A percentile compares a stretch with the other conserved stretches of the same genome.
Evolutionary conservation across 768 basidiomycete genomes (phyloP).

Genomic region (Agaricus blazei): DNA sequence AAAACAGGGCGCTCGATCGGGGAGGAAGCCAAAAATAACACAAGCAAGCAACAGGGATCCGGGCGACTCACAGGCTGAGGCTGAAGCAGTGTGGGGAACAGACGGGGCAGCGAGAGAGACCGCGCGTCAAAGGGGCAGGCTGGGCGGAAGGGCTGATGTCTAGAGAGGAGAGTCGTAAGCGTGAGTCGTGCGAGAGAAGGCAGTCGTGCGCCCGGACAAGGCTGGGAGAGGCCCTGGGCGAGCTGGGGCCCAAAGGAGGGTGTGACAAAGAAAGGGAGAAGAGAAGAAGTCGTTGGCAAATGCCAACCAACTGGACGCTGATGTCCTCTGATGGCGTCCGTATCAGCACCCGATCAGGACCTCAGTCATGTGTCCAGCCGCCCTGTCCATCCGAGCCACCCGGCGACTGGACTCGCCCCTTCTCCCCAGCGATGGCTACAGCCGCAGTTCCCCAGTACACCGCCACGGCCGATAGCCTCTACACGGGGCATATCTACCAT

Average conservation of each 20-base stretch:
- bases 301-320: slow-evolving; percentile 15
- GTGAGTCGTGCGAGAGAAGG: slow-evolving; percentile 35
- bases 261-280: slow-evolving; percentile 34
- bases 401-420: background rate
- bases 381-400: background rate
- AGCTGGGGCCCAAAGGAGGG: slow-evolving; percentile 18
- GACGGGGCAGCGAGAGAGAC: slow-evolving; percentile 15
- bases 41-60: background rate
- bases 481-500: slow-evolving; percentile 6
- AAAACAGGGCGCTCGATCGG: slow-evolving; percentile 7
- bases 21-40: slow-evolving; percentile 2
- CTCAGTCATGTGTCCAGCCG: slow-evolving; percentile 5
- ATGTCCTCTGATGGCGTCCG: slow-evolving; percentile 11
- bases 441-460: background rate
- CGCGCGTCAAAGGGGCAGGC: background rate
- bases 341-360: slow-evolving; percentile 15
- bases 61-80: slow-evolving; percentile 5
- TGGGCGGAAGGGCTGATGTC: slow-evolving; percentile 1
- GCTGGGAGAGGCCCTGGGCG: slow-evolving; percentile 22
- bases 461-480: slow-evolving; percentile 1
- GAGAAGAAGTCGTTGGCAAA: slow-evolving; percentile 18
- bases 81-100: slow-evolving; percentile 5
- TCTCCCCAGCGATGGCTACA: background rate
- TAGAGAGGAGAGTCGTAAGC: slow-evolving; percentile 31
- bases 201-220: slow-evolving; percentile 11